Evolutionary conservation across 768 basidiomycete genomes (phyloP).

Genomic region (Calocybe gangraenosa): DNA sequence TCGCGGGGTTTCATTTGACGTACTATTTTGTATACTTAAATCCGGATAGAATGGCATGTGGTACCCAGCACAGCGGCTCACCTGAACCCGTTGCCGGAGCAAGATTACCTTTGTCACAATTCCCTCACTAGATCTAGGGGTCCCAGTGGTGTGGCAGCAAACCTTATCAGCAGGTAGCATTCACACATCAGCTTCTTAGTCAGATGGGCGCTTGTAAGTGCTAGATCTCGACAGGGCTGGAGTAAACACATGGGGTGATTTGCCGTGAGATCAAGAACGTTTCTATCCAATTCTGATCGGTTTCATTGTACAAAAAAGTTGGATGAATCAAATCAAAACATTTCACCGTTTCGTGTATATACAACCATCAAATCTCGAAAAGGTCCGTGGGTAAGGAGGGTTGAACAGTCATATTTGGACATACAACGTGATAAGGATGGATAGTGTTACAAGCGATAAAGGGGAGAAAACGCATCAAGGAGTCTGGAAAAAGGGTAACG

Average conservation of each 20-base stretch:
- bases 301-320: too few relatives aligned
- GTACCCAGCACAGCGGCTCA: not conserved
- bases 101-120: conserved; percentile 7
- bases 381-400: too few relatives aligned
- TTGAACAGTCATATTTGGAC: too few relatives aligned
- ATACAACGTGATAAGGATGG: too few relatives aligned
- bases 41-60: conserved; percentile 1
- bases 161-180: conserved; percentile 1
- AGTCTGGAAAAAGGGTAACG: too few relatives aligned
- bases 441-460: too few relatives aligned
- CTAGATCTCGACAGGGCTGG: conserved; percentile 3
- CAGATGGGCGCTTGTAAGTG: conserved; percentile 4
- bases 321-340: too few relatives aligned
- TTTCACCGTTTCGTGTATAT: too few relatives aligned
- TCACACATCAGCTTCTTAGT: conserved; percentile 6
- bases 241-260: too few relatives aligned
- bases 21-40: not conserved
- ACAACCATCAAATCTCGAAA: too few relatives aligned
- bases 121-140: conserved; percentile 3
- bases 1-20: not conserved
- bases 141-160: not conserved
- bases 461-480: too few relatives aligned
- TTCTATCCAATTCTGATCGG: not conserved
- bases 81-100: not conserved
- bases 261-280: too few relatives aligned